Conservation (phyloP, 2,329 filamentous ascomycete species). For the Cladobotryum mycophilum region DNA sequence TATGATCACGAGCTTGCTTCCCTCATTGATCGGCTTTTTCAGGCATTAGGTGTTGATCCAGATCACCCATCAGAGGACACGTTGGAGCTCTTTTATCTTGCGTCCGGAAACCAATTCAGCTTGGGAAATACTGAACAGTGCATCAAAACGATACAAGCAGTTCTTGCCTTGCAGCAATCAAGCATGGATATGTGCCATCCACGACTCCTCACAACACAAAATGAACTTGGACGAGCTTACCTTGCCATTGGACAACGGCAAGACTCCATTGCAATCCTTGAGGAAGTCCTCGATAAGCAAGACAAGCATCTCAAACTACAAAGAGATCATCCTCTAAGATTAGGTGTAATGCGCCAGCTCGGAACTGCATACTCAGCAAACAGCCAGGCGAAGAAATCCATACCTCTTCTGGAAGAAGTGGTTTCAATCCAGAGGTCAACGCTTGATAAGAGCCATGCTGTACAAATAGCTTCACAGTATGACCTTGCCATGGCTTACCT, state of each 20-base stretch:
- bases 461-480: slow-evolving; percentile 6
- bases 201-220: background rate
- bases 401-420: slow-evolving; percentile 5
- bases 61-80: no score
- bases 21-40: slow-evolving; percentile 1
- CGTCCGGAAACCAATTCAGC: slow-evolving; percentile 1
- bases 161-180: background rate
- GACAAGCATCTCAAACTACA: background rate
- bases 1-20: background rate
- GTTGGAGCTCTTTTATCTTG: no score
- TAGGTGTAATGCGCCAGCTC: background rate
- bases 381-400: slow-evolving; percentile 7
- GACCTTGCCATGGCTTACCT: slow-evolving; percentile 7
- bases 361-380: slow-evolving; percentile 5
- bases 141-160: slow-evolving; percentile 1
- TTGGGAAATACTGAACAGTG: background rate
- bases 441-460: background rate
- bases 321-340: slow-evolving; percentile 1
- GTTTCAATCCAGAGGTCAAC: slow-evolving; percentile 6
- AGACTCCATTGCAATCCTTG: slow-evolving; percentile 4
- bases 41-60: background rate
- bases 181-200: background rate
- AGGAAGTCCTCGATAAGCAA: background rate
- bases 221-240: slow-evolving; percentile 6
- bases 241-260: slow-evolving; percentile 2